Conservation (phyloP, 148 eudicot genomes). For the Polygonum maritimum region DNA sequence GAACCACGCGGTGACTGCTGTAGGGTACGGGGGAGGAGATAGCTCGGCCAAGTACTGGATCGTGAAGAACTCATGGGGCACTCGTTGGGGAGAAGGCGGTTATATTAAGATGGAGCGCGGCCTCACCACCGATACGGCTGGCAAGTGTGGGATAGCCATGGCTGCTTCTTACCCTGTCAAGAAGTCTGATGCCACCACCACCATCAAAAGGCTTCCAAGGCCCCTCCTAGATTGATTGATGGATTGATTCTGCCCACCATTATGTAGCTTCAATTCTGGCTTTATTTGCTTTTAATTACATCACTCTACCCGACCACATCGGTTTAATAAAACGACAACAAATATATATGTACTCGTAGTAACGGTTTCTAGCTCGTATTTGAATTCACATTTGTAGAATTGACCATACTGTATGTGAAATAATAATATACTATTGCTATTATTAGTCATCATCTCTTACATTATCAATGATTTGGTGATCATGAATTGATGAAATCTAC, state of each 20-base stretch:
- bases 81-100: conserved; percentile 7
- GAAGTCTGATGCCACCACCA: neutral
- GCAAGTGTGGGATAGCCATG: conserved; percentile 12
- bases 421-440: neutral
- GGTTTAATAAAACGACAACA: no score
- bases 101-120: conserved; percentile 1
- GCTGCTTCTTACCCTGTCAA: conserved; percentile 5
- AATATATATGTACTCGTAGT: neutral
- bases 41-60: conserved; percentile 25
- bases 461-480: neutral
- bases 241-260: no score
- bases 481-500: no score
- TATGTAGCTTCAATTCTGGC: neutral
- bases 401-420: no score
- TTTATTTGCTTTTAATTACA: neutral
- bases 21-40: conserved; percentile 22
- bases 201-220: neutral
- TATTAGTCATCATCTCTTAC: neutral
- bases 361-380: neutral
- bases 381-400: neutral
- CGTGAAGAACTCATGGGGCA: conserved; percentile 35
- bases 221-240: no score
- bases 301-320: no score
- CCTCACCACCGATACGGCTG: neutral
- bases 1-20: conserved; percentile 25